phyloP scores from a whole-genome alignment of 2,329 filamentous ascomycete species.

The Fusarium haematococcum region DNA sequence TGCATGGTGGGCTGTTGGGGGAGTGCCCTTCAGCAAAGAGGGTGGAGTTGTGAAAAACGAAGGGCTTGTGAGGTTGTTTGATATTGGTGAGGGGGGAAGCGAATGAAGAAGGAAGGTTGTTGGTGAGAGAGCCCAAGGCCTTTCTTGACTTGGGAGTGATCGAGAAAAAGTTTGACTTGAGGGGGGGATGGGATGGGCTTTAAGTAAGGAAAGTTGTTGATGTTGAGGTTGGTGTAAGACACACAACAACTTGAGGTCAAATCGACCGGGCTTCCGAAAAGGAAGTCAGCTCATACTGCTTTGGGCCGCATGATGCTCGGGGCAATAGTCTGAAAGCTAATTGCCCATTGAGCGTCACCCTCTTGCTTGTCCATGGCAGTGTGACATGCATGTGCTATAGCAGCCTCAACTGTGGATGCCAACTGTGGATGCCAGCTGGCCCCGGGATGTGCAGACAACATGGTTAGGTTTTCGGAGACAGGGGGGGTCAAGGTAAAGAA shows the following conservation, averaged over 20 bases:
- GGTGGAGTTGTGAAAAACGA: slow-evolving; percentile 4
- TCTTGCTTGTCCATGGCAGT: slow-evolving; percentile 10
- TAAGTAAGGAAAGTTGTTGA: slow-evolving; percentile 21
- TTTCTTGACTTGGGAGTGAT: slow-evolving; percentile 35
- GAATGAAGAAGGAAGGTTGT: slow-evolving; percentile 24
- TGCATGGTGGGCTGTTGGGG: slow-evolving; percentile 33
- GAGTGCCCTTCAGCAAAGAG: slow-evolving; percentile 21
- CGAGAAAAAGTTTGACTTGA: neutral
- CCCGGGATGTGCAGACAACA: slow-evolving; percentile 20
- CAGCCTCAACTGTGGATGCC: slow-evolving; percentile 39
- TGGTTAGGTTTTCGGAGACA: slow-evolving; percentile 1
- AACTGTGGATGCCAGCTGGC: slow-evolving; percentile 34
- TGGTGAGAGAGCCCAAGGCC: slow-evolving; percentile 24
- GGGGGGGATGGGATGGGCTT: slow-evolving; percentile 22
- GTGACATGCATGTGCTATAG: slow-evolving; percentile 29
- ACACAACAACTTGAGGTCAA: neutral
- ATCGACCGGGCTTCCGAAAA: slow-evolving; percentile 28
- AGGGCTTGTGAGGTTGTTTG: slow-evolving; percentile 6
- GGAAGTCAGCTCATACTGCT: slow-evolving; percentile 34
- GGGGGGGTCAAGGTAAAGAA: slow-evolving; percentile 4
- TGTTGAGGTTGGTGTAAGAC: neutral
- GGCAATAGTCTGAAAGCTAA: slow-evolving; percentile 36
- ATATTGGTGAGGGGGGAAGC: slow-evolving; percentile 2
- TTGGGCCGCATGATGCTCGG: slow-evolving; percentile 25
- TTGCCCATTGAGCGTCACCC: slow-evolving; percentile 3